A percentile compares a stretch with the other conserved stretches of the same genome.
Evolutionary conservation across 2,329 filamentous ascomycete genomes (phyloP).

Genomic region (Aureobasidium lini): DNA sequence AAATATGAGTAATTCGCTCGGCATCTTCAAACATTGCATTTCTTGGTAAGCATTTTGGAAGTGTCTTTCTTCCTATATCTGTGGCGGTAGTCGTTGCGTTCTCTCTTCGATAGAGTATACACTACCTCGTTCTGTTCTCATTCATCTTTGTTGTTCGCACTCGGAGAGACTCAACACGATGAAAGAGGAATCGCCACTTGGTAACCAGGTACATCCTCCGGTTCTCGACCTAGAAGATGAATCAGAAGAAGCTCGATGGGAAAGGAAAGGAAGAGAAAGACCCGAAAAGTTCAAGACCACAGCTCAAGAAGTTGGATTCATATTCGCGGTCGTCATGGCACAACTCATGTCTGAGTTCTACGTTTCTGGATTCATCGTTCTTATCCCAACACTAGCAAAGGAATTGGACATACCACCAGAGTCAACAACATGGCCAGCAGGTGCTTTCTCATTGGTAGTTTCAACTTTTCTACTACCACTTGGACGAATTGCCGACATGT

Average conservation of each 20-base stretch:
- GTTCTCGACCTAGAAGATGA: not conserved
- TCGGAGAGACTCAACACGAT: not conserved
- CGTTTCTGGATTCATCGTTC: conserved; percentile 64
- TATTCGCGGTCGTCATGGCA: conserved; percentile 41
- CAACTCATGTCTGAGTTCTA: conserved; percentile 54
- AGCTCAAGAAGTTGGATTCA: conserved; percentile 55
- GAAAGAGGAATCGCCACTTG: not conserved
- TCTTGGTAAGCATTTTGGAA: not conserved
- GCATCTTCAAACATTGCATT: not conserved
- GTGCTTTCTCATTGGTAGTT: conserved; percentile 44
- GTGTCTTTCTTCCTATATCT: not conserved
- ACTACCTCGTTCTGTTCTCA: not conserved
- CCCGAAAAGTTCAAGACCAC: conserved; percentile 48
- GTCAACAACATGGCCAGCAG: conserved; percentile 49
- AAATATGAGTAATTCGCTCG: not conserved
- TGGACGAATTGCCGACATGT: conserved; percentile 45
- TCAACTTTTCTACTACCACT: conserved; percentile 43
- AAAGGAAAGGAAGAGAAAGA: conserved; percentile 55
- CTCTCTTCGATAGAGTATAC: not conserved
- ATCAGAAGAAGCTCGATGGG: conserved; percentile 30
- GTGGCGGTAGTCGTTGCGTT: not conserved
- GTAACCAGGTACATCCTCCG: not conserved
- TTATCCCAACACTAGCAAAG: conserved; percentile 57
- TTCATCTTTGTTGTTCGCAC: not conserved
- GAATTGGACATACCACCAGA: conserved; percentile 60